Conservation (phyloP, 1,139 yeast genomes). For the Blastobotrys serpentis region DNA sequence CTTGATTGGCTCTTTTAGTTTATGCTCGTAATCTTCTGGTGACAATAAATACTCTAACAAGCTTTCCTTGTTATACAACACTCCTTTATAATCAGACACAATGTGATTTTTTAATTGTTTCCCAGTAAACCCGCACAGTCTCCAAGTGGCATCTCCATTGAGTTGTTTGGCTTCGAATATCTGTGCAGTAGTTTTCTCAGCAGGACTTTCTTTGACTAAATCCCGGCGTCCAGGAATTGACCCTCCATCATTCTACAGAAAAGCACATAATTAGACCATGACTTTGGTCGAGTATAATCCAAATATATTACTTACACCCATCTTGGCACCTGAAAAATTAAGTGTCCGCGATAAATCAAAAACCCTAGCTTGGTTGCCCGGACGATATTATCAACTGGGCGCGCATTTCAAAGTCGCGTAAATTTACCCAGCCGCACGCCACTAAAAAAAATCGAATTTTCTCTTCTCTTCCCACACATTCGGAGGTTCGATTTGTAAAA, state of each 20-base stretch:
- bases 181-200: constrained; percentile 31
- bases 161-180: constrained; percentile 30
- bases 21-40: constrained; percentile 34
- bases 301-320: constrained; percentile 20
- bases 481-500: too few species aligned
- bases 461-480: too few species aligned
- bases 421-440: constrained; percentile 9
- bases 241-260: constrained; percentile 51
- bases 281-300: too few species aligned
- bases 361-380: neutral
- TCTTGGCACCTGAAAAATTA: neutral
- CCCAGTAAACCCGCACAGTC: constrained; percentile 46
- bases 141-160: constrained; percentile 40
- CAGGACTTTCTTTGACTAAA: constrained; percentile 32
- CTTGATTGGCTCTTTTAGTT: constrained; percentile 32
- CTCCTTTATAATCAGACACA: constrained; percentile 72
- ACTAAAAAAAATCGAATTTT: constrained; percentile 3
- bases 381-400: neutral
- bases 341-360: neutral
- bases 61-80: constrained; percentile 66
- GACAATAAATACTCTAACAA: constrained; percentile 57
- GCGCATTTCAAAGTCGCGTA: neutral
- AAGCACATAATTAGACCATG: neutral
- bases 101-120: constrained; percentile 48
- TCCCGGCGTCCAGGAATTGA: constrained; percentile 50